These are phyloP conservation scores for Bathelium albidoporum DNA, from an alignment of 495 filamentous ascomycete species.

Conservation along the genomic window DNA sequence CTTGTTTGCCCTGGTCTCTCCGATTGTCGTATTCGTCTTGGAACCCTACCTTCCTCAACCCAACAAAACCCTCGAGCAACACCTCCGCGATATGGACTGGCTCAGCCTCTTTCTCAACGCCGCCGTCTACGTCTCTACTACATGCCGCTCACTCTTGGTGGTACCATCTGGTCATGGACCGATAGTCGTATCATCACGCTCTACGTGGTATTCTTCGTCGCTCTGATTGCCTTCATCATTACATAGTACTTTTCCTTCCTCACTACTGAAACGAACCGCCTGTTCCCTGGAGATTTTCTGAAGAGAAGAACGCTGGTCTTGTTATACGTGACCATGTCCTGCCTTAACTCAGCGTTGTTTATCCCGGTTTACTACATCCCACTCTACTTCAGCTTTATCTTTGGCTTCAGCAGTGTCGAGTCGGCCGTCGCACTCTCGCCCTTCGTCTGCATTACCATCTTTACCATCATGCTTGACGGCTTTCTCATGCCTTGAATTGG, in stretches of 20 bases:
- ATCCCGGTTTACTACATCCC: background rate
- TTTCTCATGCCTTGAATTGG: background rate
- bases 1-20: slow-evolving; percentile 43
- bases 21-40: slow-evolving; percentile 43
- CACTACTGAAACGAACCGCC: background rate
- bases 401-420: background rate
- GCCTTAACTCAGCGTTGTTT: background rate
- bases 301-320: background rate
- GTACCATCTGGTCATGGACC: background rate
- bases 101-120: background rate
- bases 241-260: background rate
- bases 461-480: background rate
- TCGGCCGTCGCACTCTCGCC: background rate
- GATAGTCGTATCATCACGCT: background rate
- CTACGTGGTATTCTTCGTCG: background rate
- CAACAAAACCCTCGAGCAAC: background rate
- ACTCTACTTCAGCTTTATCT: background rate
- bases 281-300: background rate
- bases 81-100: background rate
- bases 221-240: background rate
- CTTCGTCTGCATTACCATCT: background rate
- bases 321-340: background rate
- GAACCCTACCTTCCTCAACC: background rate
- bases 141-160: background rate
- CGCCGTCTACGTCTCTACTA: background rate